A percentile compares a stretch with the other conserved stretches of the same genome.
These are phyloP conservation scores for Stropharia rugosoannulata DNA, from an alignment of 768 basidiomycete genomes.

Conservation along the genomic window DNA sequence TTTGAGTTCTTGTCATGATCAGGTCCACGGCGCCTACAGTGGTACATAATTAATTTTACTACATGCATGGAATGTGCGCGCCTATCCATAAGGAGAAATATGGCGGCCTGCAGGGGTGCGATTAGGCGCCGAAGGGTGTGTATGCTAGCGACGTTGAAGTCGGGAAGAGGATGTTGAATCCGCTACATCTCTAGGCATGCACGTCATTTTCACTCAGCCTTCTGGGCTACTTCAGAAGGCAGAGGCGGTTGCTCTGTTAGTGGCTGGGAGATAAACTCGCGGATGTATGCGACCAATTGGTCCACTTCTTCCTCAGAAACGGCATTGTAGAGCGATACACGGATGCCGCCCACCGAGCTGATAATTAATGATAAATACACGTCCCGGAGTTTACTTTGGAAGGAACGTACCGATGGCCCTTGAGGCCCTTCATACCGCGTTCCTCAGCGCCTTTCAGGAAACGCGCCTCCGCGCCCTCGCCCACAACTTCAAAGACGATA, in stretches of 20 bases:
- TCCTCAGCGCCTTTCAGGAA: slow-evolving; percentile 84
- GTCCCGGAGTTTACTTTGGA: background rate
- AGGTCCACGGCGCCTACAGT: too few relatives aligned
- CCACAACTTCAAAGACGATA: slow-evolving; percentile 77
- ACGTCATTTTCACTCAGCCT: background rate
- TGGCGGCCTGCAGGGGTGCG: background rate
- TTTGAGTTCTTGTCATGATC: too few relatives aligned
- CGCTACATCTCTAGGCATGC: background rate
- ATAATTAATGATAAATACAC: slow-evolving; percentile 3
- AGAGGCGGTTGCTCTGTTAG: slow-evolving; percentile 16
- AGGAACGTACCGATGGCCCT: slow-evolving; percentile 82
- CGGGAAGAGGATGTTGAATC: background rate
- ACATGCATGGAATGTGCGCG: too few relatives aligned
- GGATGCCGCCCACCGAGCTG: slow-evolving; percentile 72
- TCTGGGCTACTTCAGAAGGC: slow-evolving; percentile 15
- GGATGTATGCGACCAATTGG: slow-evolving; percentile 56
- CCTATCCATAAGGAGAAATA: slow-evolving; percentile 3
- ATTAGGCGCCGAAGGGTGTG: background rate
- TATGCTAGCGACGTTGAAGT: background rate
- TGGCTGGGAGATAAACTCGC: slow-evolving; percentile 42
- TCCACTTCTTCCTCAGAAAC: slow-evolving; percentile 75
- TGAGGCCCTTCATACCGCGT: slow-evolving; percentile 79
- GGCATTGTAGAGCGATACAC: slow-evolving; percentile 89
- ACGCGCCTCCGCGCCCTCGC: slow-evolving; percentile 66
- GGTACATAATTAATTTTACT: too few relatives aligned